Percentiles rank a stretch among this genome's conserved stretches.
These are phyloP conservation scores for Vicia faba DNA, from an alignment of 306 rosid genomes.

Conservation along the genomic window DNA sequence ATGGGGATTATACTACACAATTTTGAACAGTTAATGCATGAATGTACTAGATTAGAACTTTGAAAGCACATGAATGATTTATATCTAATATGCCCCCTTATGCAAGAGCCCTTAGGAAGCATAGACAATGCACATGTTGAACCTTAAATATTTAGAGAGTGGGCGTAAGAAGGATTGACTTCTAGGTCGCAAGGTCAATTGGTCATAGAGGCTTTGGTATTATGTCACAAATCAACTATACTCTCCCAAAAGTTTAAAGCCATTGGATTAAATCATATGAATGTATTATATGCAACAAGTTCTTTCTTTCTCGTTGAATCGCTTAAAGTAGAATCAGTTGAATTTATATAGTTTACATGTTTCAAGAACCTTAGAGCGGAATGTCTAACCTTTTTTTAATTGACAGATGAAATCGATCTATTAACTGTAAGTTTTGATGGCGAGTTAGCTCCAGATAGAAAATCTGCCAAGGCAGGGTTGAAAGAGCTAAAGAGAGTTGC, in stretches of 20 bases:
- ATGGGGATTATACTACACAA: constrained; percentile 18
- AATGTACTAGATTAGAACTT: constrained; percentile 3
- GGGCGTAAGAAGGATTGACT: constrained; percentile 8
- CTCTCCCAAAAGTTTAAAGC: background rate
- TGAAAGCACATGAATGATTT: constrained; percentile 4
- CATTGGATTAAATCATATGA: background rate
- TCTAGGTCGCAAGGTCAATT: background rate
- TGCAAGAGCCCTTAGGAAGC: constrained; percentile 6
- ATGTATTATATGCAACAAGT: constrained; percentile 17
- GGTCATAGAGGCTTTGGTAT: constrained; percentile 10
- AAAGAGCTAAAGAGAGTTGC: constrained; percentile 71
- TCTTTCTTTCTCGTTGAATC: constrained; percentile 36
- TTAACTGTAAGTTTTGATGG: constrained; percentile 96
- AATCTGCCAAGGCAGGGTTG: constrained; percentile 82
- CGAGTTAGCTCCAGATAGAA: constrained; percentile 81
- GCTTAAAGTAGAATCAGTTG: constrained; percentile 28
- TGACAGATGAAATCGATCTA: constrained; percentile 84
- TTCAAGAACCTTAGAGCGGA: constrained; percentile 37
- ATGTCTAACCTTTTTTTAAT: constrained; percentile 32
- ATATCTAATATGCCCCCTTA: background rate
- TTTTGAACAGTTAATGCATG: background rate
- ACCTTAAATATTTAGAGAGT: constrained; percentile 6
- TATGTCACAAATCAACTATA: background rate
- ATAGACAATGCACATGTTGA: background rate
- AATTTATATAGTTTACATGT: constrained; percentile 32